Base-by-base conservation (phyloP, 2,329 filamentous ascomycete genomes). In the Eutypella sp. region DNA sequence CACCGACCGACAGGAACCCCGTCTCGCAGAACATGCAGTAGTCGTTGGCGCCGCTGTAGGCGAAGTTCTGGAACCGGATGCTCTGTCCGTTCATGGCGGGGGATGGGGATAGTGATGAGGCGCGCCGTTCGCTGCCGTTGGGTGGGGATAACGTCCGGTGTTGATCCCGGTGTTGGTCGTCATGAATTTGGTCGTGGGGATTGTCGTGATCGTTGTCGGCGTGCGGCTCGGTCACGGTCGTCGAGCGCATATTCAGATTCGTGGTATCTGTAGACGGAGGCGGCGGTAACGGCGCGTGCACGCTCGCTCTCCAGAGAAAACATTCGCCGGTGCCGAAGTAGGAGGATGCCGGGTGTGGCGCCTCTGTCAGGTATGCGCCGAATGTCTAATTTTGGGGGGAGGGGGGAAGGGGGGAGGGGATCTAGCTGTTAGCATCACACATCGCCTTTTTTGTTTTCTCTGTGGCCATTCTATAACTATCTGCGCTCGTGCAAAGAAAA, bases 301-400 rank as follows among this genome's bases (percentile, higher is more conserved):
- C 68, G 38, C 82, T 82, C 1, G 87, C 85, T 40, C 87, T 81
- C 89, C 89, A 95, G 52, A 95, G 79, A 66, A 95, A 99, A 68
- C 92, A 97, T 67, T 99, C 93, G 58, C 93, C 93, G 11, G 89
- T 96, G 59, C 93, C 93, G 66, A 88, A 99, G 73, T 96, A 99
- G 52, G 91, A 87, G 2, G 89, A 70, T 1, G 82, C 74, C 0
- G 89, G 88, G 56, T 86, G 87, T 10, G 92, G 91, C 42, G 87
- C 76, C 64, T 99, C 92, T 43, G 89, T 95, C 44, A 97, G 81
- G 66, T 97, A 97, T 44, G 91, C 91, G 61, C 93, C 93, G 64
- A 99, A 99, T 36, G 89, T 78, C 79, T 85, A 52, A 24, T 33
- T 6, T 33, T 5, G 13, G 25, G 7, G 25, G 25, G 25, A 29